Base-by-base conservation (phyloP, 176 grass and related monocot species). In the Tuctoria greenei region DNA sequence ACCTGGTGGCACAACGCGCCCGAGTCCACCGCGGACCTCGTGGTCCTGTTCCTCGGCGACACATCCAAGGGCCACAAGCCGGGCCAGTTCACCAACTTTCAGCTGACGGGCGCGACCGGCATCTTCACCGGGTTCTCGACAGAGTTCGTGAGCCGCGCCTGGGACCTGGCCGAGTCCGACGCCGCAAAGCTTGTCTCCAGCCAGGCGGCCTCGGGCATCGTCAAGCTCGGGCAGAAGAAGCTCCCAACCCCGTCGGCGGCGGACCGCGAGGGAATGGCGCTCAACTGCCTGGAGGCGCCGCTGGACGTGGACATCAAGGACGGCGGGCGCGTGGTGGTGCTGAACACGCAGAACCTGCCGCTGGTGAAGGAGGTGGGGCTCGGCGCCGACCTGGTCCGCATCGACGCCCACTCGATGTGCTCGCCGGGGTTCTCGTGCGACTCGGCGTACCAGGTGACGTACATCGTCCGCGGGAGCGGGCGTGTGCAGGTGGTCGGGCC, bases 341-440 rank as follows among this genome's bases (percentile, higher is more conserved):
- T 93, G 11, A 97, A 97, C 83, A 97, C 90, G 0, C 61, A 17
- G 37, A 97, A 97, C 71, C 81, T 97, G 20, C 94, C 91, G 0
- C 47, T 93, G 11, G 94, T 97, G 0, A 90, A 83, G 45, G 74
- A 91, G 66, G 91, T 93, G 0, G 88, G 94, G 0, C 89, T 97
- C 0, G 94, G 94, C 8, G 94, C 94, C 0, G 94, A 97, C 47
- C 85, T 97, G 0, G 94, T 97, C 7, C 85, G 94, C 58, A 84
- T 97, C 2, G 55, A 89, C 3, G 94, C 78, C 7, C 88, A 91
- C 54, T 88, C 91, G 52, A 97, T 97, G 94, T 97, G 91, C 86
- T 97, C 91, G 0, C 94, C 94, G 0, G 94, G 94, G 1, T 97
- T 93, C 84, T 97, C 94, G 0, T 93, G 94, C 6, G 94, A 97